phyloP scores from a whole-genome alignment of 2,329 filamentous ascomycete species.

The Fusarium hainanense region DNA sequence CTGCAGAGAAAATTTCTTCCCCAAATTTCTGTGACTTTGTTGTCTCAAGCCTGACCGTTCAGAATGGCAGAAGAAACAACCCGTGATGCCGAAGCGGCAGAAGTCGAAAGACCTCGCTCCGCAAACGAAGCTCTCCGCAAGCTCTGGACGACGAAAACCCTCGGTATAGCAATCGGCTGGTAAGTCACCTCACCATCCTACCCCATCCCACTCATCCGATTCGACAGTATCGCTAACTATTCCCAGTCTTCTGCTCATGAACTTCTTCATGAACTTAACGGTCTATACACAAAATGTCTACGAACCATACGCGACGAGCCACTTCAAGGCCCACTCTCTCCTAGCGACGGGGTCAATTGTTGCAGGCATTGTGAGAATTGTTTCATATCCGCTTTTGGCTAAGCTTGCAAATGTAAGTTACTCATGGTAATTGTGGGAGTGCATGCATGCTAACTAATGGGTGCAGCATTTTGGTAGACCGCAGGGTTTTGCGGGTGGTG shows the following conservation, averaged over 20 bases:
- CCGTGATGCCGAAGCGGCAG: neutral
- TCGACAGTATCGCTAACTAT: neutral
- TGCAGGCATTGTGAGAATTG: constrained; percentile 32
- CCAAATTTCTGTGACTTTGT: too few relatives aligned
- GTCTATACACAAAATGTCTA: constrained; percentile 39
- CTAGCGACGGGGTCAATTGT: constrained; percentile 24
- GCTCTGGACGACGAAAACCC: constrained; percentile 16
- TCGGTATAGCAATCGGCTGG: constrained; percentile 29
- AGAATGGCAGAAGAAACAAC: constrained; percentile 6
- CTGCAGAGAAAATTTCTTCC: accelerated
- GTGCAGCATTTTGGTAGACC: constrained; percentile 30
- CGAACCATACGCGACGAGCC: constrained; percentile 33
- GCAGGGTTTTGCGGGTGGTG: constrained; percentile 22
- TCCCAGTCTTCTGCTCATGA: constrained; percentile 29
- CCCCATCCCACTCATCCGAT: accelerated
- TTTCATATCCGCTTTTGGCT: constrained; percentile 25
- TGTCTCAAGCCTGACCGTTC: too few relatives aligned
- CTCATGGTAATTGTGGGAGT: too few relatives aligned
- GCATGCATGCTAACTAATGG: too few relatives aligned
- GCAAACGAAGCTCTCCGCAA: constrained; percentile 32
- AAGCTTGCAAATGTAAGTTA: constrained; percentile 31
- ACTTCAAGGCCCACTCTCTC: constrained; percentile 34
- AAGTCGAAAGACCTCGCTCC: neutral
- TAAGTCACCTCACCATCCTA: neutral
- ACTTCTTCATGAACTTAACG: constrained; percentile 38